Evolutionary conservation across 2,329 filamentous ascomycete genomes (phyloP).

Genomic region (Cercospora sesami): DNA sequence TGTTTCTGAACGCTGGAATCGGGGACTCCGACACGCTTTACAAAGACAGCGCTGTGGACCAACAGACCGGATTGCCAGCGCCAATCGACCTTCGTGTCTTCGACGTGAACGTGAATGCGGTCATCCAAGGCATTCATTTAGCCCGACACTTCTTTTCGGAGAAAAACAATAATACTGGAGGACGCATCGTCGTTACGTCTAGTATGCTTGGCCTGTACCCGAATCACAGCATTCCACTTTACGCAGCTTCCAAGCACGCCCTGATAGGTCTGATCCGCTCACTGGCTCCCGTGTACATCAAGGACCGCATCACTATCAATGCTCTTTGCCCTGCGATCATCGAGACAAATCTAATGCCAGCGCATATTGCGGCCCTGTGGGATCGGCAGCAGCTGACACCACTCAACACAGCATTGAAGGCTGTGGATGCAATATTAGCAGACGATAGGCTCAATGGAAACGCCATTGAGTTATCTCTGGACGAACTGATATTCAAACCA

Average conservation of each 20-base stretch:
- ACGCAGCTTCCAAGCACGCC: conserved; percentile 30
- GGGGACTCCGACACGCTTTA: conserved; percentile 44
- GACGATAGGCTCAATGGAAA: conserved; percentile 41
- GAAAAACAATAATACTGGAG: conserved; percentile 39
- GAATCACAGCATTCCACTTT: conserved; percentile 25
- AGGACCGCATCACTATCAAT: conserved; percentile 42
- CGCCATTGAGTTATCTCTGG: conserved; percentile 44
- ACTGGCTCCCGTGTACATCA: conserved; percentile 32
- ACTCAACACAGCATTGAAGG: conserved; percentile 39
- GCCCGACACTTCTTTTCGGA: conserved; percentile 46
- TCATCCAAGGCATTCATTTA: conserved; percentile 46
- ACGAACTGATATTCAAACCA: conserved; percentile 45
- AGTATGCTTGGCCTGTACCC: conserved; percentile 26
- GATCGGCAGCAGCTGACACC: conserved; percentile 42
- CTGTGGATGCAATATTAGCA: conserved; percentile 39
- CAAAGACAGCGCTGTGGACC: conserved; percentile 38
- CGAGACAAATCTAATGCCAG: conserved; percentile 39
- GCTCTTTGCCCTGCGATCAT: conserved; percentile 41
- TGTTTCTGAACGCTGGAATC: conserved; percentile 48
- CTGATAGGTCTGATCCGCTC: conserved; percentile 38
- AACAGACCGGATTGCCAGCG: conserved; percentile 32
- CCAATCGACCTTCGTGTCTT: conserved; percentile 43
- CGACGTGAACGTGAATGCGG: conserved; percentile 45
- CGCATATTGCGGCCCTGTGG: conserved; percentile 32
- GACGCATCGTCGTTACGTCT: conserved; percentile 44